Base-by-base conservation (phyloP, 2,329 filamentous ascomycete species). In the Ascochyta koolunga region DNA sequence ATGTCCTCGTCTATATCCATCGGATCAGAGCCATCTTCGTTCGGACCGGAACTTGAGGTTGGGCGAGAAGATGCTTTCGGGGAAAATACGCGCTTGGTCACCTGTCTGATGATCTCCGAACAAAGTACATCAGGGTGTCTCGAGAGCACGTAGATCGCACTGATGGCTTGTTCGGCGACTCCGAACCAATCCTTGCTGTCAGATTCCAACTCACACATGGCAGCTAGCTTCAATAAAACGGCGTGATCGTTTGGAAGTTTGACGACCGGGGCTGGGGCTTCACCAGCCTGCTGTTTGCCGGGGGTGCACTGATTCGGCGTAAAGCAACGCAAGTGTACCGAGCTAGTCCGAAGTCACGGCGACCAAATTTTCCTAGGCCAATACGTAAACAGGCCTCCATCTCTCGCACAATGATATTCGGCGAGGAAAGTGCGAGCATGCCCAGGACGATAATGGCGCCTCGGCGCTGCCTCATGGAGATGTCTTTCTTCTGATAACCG, bases 271-370 rank as follows among this genome's bases (percentile, higher is more conserved):
- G 68, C 55, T 22, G 74, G 72, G 27, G 80, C 78, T 59, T 85
- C 87, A 61, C 83, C 77, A 8, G 81, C 75, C 6, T 89, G 87
- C 43, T 93, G 89, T 13, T 91, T 90, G 2, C 83, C 87, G 70
- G 67, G 4, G 70, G 66, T 4, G 93, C 90, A 60, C 93, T 96
- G 78, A 99, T 96, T 37, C 95, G 86, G 64, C 91, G 87, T 33
- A 99, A 80, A 38, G 96, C 95, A 66, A 98, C 89, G 74, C 95
- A 99, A 0, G 95, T 98, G 72, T 91, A 99, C 72, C 96, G 95
- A 61, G 95, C 93, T 43, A 99, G 82, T 50, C 91, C 88, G 42
- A 98, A 83, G 69, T 99, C 95, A 27, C 85, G 83, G 64, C 89
- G 86, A 36, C 95, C 96, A 50, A 93, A 83, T 11, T 83, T 77